Evolutionary conservation across 2,329 filamentous ascomycete species (phyloP).

Genomic region (Ambrosiella xylebori): DNA sequence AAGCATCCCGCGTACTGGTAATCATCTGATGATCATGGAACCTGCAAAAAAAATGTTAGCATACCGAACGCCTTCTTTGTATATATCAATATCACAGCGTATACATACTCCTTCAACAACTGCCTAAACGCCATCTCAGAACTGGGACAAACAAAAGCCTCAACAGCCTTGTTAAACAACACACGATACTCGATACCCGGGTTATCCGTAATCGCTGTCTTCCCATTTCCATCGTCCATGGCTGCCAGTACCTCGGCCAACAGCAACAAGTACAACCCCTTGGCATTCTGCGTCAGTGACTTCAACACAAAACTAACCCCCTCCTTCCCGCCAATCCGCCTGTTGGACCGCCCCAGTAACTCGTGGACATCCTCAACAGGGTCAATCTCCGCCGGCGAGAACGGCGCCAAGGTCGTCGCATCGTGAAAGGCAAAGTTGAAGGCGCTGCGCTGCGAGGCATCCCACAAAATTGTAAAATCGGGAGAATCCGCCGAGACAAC

Average conservation of each 20-base stretch:
- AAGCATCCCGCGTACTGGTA: conserved; percentile 65
- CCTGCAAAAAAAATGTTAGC: conserved; percentile 25
- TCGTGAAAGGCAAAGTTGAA: conserved; percentile 88
- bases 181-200: conserved; percentile 76
- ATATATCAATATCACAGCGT: neutral
- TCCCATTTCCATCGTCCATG: conserved; percentile 24
- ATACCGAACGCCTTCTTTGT: conserved; percentile 13
- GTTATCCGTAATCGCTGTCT: conserved; percentile 18
- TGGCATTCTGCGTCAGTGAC: conserved; percentile 80
- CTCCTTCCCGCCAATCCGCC: conserved; percentile 71
- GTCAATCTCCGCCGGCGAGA: conserved; percentile 46
- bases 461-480: conserved; percentile 77
- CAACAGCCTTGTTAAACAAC: conserved; percentile 85
- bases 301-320: conserved; percentile 83
- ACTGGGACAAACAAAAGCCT: conserved; percentile 81
- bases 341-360: conserved; percentile 62
- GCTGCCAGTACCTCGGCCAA: conserved; percentile 67
- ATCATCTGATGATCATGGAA: conserved; percentile 98
- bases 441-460: conserved; percentile 63
- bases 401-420: conserved; percentile 72
- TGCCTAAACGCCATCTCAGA: conserved; percentile 93
- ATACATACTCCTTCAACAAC: conserved; percentile 66
- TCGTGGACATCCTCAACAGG: conserved; percentile 82
- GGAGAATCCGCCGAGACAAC: conserved; percentile 75
- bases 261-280: conserved; percentile 68